Evolutionary conservation across 139 green algal species (phyloP), one percentile per base, ranked within the genome.

Genomic region (Coelastrella sp.): DNA sequence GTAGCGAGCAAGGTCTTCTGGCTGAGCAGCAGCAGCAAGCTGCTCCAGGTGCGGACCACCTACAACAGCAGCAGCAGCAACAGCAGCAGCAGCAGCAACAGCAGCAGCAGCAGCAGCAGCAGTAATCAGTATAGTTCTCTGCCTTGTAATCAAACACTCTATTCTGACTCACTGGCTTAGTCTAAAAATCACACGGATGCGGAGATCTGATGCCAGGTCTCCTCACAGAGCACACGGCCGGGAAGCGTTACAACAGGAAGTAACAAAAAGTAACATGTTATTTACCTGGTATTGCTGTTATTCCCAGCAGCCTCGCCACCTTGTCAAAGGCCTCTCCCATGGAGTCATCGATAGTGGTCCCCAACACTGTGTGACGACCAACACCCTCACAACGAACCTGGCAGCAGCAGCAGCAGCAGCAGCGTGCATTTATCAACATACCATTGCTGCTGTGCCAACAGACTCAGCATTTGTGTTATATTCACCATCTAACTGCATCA

Each of bases 281-380:
- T n/a, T 13, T 38, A 64, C 82, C 93, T 57, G 94, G 95, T 21
- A 88, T 76, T 13, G 95, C 75, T 8, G 91, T 85, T 25, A 99
- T 90, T 0, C 95, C 96, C 57, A 99, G 84, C 86, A 99, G 78
- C 0, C 96, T 89, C 0, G 96, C 96, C 17, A 97, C 92, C 86
- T 99, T 99, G 90, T 99, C 96, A 87, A 96, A 99, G 13, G 94
- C 93, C 89, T 96, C 94, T 0, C 90, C 90, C 74, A 90, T 82
- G 6, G 80, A 89, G 72, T 91, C 90, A 81, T 88, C 84, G 7
- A 88, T 76, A 13, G 84, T 88, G 75, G 84, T 88, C 37, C 85
- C 85, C 11, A 91, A 45, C 37, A 91, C 83, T 35, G 83, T 82
- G 85, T 93, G 87, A 8, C 79, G 79, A 0, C 88, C 88, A 43